Evolutionary conservation across 1,284 basidiomycete genomes (phyloP).

Genomic region (Veloporphyrellus conicus): DNA sequence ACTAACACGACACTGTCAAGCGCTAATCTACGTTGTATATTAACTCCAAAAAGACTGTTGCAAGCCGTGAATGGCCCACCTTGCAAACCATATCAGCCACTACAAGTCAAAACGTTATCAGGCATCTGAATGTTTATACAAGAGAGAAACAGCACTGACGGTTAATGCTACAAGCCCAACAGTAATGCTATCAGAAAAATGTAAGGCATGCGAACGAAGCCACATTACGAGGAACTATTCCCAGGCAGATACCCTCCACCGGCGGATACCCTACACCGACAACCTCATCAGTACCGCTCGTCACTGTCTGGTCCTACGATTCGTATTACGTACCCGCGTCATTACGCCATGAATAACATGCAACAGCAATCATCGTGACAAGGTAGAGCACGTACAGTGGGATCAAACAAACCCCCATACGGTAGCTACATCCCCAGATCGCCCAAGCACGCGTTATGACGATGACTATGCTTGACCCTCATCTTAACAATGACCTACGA

Average conservation of each 20-base stretch:
- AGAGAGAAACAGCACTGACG: conserved; percentile 1
- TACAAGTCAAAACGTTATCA: not conserved
- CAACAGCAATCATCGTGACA: not conserved
- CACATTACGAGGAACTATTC: conserved; percentile 4
- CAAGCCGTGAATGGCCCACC: not conserved
- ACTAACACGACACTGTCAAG: conserved; percentile 12
- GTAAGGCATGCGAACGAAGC: not conserved
- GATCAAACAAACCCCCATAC: conserved; percentile 1
- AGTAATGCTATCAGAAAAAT: not conserved
- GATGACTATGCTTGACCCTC: conserved; percentile 9
- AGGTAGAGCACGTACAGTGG: conserved; percentile 6
- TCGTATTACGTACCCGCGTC: not conserved
- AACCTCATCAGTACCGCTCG: not conserved
- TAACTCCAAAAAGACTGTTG: not conserved
- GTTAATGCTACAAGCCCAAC: not conserved
- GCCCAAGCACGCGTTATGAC: conserved; percentile 15
- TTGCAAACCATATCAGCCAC: conserved; percentile 11
- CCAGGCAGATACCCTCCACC: conserved; percentile 1
- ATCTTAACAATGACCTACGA: not conserved
- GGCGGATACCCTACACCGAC: conserved; percentile 1
- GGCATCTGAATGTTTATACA: not conserved
- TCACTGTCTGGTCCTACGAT: not conserved
- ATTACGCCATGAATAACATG: conserved; percentile 2
- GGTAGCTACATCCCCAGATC: conserved; percentile 12
- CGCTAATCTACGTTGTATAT: conserved; percentile 3